Conservation (phyloP, 192 early-diverging fungal genomes). For the Fimicolochytrium jonesii region DNA sequence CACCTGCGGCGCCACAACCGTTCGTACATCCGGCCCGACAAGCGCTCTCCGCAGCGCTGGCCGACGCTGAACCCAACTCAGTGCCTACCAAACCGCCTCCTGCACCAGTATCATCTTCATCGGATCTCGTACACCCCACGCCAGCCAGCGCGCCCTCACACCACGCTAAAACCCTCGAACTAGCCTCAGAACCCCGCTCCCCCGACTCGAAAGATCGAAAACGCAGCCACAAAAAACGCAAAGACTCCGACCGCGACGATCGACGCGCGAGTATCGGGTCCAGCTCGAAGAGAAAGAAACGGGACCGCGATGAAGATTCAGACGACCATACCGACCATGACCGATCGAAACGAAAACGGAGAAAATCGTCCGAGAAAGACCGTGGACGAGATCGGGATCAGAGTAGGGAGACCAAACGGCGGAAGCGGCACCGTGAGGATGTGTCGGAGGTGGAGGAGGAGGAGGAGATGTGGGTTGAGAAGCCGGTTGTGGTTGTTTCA, state of each 20-base stretch:
- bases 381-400: not conserved
- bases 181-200: too few species aligned
- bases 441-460: constrained; percentile 7
- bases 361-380: not conserved
- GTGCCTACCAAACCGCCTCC: too few species aligned
- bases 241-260: too few species aligned
- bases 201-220: too few species aligned
- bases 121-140: too few species aligned
- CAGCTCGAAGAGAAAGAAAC: not conserved
- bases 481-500: not conserved
- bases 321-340: not conserved
- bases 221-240: too few species aligned
- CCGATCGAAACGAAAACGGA: not conserved
- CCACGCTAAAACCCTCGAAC: too few species aligned
- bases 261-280: not conserved
- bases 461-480: constrained; percentile 13
- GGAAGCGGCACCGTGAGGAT: constrained; percentile 7
- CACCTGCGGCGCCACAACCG: not conserved
- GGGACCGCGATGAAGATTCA: not conserved
- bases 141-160: too few species aligned
- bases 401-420: not conserved
- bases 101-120: too few species aligned
- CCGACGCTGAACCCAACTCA: too few species aligned
- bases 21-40: not conserved
- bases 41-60: not conserved